Conservation (phyloP, 345 rosid species). For the Lepidium didymum region DNA sequence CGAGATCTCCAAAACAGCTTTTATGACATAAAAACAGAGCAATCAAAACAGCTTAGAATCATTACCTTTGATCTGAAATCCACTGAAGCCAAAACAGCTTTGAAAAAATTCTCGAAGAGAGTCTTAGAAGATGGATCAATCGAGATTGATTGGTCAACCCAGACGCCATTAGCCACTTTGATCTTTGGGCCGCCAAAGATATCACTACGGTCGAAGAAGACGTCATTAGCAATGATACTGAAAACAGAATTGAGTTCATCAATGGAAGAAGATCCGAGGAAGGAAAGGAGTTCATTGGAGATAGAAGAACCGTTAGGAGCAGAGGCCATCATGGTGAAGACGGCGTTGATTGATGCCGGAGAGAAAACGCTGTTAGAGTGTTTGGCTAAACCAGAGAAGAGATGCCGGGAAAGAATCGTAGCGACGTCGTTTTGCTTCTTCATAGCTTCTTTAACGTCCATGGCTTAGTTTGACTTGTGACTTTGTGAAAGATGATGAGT, state of each 20-base stretch:
- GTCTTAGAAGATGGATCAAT: background rate
- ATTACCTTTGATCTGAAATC: background rate
- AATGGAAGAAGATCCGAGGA: background rate
- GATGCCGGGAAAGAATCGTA: background rate
- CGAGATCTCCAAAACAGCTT: no score
- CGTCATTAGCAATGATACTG: background rate
- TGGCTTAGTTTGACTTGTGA: background rate
- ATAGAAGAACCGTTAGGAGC: background rate
- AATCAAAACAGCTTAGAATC: background rate
- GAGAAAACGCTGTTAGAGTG: background rate
- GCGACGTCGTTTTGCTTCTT: background rate
- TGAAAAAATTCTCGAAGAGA: background rate
- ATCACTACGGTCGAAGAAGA: background rate
- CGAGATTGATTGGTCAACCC: background rate
- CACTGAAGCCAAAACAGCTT: background rate
- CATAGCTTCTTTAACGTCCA: background rate
- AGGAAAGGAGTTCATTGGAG: background rate
- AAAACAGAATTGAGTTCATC: background rate
- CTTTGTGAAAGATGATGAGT: background rate
- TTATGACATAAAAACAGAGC: no score
- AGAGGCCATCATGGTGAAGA: background rate
- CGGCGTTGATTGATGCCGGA: background rate
- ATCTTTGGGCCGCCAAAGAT: background rate
- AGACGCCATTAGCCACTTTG: background rate
- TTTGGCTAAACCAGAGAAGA: background rate